Percentiles rank a stretch among this genome's conserved stretches.
These are phyloP conservation scores for Ochromonas danica DNA, from an alignment of 108 stramenopile genomes.

Conservation along the genomic window DNA sequence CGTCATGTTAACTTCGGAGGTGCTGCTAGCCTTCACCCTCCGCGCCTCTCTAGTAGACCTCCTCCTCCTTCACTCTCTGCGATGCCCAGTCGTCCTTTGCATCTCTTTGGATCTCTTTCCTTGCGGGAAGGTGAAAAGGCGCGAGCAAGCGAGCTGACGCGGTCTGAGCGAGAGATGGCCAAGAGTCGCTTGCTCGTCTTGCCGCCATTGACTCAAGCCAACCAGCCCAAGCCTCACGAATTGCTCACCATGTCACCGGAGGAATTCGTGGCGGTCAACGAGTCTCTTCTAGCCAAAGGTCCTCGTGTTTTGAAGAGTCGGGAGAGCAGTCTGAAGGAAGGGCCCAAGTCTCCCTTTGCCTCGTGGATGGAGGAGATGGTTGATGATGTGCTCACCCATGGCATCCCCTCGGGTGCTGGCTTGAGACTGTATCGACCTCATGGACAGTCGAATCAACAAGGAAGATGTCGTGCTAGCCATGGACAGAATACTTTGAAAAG, in stretches of 20 bases:
- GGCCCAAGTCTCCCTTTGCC: constrained; percentile 12
- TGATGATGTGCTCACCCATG: constrained; percentile 14
- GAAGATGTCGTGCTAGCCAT: constrained; percentile 9
- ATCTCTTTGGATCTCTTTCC: constrained; percentile 15
- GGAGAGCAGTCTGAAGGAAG: constrained; percentile 13
- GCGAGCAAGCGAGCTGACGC: constrained; percentile 12
- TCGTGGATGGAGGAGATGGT: constrained; percentile 13
- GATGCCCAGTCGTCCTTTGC: constrained; percentile 13
- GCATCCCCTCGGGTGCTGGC: constrained; percentile 12
- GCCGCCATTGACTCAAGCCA: constrained; percentile 13
- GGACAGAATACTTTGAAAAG: no score
- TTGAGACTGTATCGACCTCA: constrained; percentile 15
- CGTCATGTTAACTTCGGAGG: constrained; percentile 9
- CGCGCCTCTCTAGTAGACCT: constrained; percentile 13
- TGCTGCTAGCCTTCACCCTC: constrained; percentile 13
- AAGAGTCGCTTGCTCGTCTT: constrained; percentile 14
- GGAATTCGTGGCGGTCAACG: constrained; percentile 13
- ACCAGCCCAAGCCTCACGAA: constrained; percentile 13
- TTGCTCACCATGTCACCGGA: constrained; percentile 13
- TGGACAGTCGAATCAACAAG: constrained; percentile 15
- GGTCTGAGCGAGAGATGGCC: constrained; percentile 12
- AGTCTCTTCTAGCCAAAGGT: constrained; percentile 15
- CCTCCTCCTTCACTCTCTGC: constrained; percentile 13
- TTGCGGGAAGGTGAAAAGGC: constrained; percentile 13
- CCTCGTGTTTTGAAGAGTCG: constrained; percentile 14